Evolutionary conservation across 768 basidiomycete species (phyloP).

Genomic region (Pulveroboletus sp.): DNA sequence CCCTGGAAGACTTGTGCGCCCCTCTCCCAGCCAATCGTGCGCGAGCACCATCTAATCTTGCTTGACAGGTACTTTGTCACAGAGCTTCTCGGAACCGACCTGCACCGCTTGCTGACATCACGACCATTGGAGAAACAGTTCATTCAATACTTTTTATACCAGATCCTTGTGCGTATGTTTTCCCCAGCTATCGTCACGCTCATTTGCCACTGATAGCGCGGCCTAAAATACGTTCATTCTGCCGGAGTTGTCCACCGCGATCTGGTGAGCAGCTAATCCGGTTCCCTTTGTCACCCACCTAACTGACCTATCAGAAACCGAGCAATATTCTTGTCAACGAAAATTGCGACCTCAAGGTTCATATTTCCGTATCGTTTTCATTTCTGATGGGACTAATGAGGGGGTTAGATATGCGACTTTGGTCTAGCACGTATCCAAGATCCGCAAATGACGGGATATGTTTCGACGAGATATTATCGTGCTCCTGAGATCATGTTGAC

Average conservation of each 20-base stretch:
- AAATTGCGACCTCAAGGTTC: slow-evolving; percentile 96
- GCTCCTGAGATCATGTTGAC: slow-evolving; percentile 99
- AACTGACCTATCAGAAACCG: slow-evolving; percentile 66
- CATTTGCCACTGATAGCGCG: slow-evolving; percentile 56
- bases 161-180: slow-evolving; percentile 74
- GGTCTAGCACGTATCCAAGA: slow-evolving; percentile 98
- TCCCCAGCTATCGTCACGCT: not conserved
- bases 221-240: slow-evolving; percentile 98
- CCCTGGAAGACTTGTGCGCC: slow-evolving; percentile 93
- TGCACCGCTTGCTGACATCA: slow-evolving; percentile 94
- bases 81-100: slow-evolving; percentile 95
- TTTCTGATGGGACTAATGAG: slow-evolving; percentile 4
- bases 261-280: slow-evolving; percentile 50
- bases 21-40: not conserved
- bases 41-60: not conserved
- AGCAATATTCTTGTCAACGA: slow-evolving; percentile 99
- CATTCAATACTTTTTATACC: slow-evolving; percentile 99
- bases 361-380: slow-evolving; percentile 12
- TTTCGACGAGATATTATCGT: slow-evolving; percentile 97
- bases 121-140: slow-evolving; percentile 99
- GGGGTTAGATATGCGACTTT: slow-evolving; percentile 90
- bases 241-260: slow-evolving; percentile 99
- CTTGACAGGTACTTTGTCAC: slow-evolving; percentile 91
- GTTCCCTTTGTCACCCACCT: not conserved
- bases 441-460: slow-evolving; percentile 99